These are phyloP conservation scores for Leishmania tarentolae DNA, from an alignment of 208 protist species.

Conservation along the genomic window DNA sequence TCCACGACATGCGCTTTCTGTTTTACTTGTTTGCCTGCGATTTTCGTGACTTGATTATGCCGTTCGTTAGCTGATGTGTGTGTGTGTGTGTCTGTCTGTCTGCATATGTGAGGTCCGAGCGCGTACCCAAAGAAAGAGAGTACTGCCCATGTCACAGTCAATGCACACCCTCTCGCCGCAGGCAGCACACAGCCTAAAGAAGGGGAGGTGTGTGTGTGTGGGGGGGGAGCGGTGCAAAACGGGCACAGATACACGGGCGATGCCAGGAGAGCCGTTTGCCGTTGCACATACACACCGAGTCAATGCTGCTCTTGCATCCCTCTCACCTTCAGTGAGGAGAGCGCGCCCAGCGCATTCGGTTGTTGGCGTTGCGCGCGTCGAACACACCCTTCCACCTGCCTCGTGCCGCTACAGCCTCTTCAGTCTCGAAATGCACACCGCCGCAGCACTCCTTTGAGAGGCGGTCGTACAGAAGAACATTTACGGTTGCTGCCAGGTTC, in stretches of 20 bases:
- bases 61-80: not conserved
- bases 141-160: not conserved
- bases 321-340: not conserved
- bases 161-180: not conserved
- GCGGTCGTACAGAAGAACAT: slow-evolving; percentile 80
- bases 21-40: not conserved
- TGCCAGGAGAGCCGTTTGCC: not conserved
- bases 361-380: slow-evolving; percentile 58
- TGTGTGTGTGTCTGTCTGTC: not conserved
- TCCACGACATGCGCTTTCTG: not conserved
- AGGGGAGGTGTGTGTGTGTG: not conserved
- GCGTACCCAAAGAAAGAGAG: not conserved
- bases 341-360: slow-evolving; percentile 32
- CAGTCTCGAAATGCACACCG: not conserved
- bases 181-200: not conserved
- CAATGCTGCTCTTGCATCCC: not conserved
- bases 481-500: slow-evolving; percentile 72
- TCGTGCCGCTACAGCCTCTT: not conserved
- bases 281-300: not conserved
- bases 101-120: not conserved
- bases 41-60: not conserved
- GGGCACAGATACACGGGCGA: not conserved
- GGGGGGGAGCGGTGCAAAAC: not conserved
- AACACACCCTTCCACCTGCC: slow-evolving; percentile 27
- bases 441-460: slow-evolving; percentile 42